Conservation (phyloP, 768 basidiomycete genomes). For the Plicaturopsis crispa region DNA sequence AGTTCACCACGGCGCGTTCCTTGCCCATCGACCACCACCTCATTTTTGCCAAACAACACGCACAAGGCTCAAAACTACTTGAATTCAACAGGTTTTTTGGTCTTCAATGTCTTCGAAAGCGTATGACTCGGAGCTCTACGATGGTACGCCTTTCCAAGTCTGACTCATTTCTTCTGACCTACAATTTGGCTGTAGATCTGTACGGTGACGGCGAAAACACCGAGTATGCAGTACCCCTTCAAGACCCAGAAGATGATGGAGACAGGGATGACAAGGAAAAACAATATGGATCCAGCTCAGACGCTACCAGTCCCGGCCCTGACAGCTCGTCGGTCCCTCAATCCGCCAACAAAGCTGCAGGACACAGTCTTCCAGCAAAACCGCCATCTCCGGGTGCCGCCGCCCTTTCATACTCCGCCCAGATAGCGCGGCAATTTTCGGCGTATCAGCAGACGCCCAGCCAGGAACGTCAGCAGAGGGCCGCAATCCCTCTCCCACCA, state of each 20-base stretch:
- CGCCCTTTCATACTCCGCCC: conserved; percentile 51
- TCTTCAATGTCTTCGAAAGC: background rate
- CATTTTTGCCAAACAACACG: background rate
- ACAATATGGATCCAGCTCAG: too few species aligned
- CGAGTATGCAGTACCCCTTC: background rate
- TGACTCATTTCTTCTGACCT: background rate
- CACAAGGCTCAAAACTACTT: background rate
- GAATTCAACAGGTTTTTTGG: too few species aligned
- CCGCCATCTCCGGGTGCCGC: conserved; percentile 13
- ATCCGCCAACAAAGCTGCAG: background rate
- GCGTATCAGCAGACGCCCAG: conserved; percentile 58
- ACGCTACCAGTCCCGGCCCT: too few species aligned
- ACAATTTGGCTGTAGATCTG: background rate
- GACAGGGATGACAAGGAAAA: background rate
- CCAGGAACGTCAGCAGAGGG: conserved; percentile 49
- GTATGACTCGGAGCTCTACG: background rate
- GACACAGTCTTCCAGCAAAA: conserved; percentile 11
- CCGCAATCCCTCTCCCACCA: conserved; percentile 14
- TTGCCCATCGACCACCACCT: too few species aligned
- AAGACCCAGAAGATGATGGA: background rate
- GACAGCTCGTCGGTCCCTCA: too few species aligned
- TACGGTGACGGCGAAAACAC: background rate
- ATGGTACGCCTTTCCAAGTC: background rate
- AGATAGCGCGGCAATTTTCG: conserved; percentile 60
- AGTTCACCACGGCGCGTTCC: too few species aligned